Percentiles rank a stretch among this genome's conserved stretches.
Conservation (phyloP, 768 basidiomycete genomes). For the Pleurotus citrinopileatus region DNA sequence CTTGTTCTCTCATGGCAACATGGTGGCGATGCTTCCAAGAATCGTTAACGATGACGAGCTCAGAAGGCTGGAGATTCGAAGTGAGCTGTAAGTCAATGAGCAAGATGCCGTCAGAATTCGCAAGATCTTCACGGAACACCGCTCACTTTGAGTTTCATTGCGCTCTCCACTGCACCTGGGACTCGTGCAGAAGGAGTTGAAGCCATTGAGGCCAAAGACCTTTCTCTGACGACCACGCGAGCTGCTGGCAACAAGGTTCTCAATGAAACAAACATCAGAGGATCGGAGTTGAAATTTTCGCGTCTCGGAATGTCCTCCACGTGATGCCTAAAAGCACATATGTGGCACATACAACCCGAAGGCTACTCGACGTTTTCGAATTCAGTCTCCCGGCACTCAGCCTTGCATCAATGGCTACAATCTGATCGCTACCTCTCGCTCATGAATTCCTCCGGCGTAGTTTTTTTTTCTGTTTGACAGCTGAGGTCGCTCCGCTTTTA, state of each 20-base stretch:
- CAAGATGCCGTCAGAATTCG: slow-evolving; percentile 16
- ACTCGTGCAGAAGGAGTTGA: neutral
- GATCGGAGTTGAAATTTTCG: neutral
- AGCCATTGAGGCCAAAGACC: slow-evolving; percentile 8
- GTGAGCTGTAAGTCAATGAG: slow-evolving; percentile 48
- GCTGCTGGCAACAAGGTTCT: neutral
- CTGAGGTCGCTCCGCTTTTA: neutral
- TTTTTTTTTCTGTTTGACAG: neutral
- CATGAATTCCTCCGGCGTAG: neutral
- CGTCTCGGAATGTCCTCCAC: neutral
- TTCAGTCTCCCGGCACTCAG: neutral
- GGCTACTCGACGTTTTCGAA: too few relatives aligned
- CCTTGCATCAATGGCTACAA: neutral
- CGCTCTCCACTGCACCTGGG: slow-evolving; percentile 53
- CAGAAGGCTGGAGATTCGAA: slow-evolving; percentile 55
- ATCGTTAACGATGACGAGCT: slow-evolving; percentile 72
- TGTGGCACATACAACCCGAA: too few relatives aligned
- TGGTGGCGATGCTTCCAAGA: slow-evolving; percentile 87
- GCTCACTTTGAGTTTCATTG: slow-evolving; percentile 59
- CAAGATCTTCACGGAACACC: slow-evolving; percentile 11
- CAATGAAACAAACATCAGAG: slow-evolving; percentile 5
- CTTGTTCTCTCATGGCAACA: slow-evolving; percentile 71
- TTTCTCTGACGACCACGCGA: slow-evolving; percentile 3
- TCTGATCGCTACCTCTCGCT: neutral
- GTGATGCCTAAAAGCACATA: too few relatives aligned